phyloP scores from a whole-genome alignment of 192 early-diverging fungal species.

The Podila clonocystis region DNA sequence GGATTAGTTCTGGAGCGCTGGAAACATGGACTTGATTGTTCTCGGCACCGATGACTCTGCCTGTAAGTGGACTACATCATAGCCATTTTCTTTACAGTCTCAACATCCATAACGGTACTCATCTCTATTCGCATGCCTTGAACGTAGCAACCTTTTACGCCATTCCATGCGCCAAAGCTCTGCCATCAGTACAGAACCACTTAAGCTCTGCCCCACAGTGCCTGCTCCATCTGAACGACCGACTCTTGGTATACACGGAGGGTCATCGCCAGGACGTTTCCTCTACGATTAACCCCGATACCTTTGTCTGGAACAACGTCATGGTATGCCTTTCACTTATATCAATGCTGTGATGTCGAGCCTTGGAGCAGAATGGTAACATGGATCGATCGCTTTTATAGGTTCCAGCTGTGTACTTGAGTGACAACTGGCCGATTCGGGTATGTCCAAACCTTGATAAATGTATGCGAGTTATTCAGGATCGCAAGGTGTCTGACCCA shows the following conservation, averaged over 20 bases:
- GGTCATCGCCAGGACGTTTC: constrained; percentile 69
- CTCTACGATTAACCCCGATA: constrained; percentile 72
- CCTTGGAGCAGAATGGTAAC: not conserved
- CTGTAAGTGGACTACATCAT: constrained; percentile 52
- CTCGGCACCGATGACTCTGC: constrained; percentile 55
- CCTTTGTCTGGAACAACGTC: constrained; percentile 77
- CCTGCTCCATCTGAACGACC: constrained; percentile 74
- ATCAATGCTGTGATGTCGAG: not conserved
- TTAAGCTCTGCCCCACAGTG: constrained; percentile 52
- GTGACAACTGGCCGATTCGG: constrained; percentile 85
- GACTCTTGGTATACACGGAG: constrained; percentile 72
- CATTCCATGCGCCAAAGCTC: constrained; percentile 33
- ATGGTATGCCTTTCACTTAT: constrained; percentile 52
- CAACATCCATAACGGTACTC: constrained; percentile 54
- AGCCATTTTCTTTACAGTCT: constrained; percentile 65
- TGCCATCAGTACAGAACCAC: constrained; percentile 45
- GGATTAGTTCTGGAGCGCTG: constrained; percentile 77
- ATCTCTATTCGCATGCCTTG: not conserved
- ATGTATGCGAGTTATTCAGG: too few species aligned
- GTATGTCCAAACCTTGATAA: constrained; percentile 36
- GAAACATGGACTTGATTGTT: constrained; percentile 74
- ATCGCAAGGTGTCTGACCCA: not conserved
- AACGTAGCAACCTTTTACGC: constrained; percentile 30
- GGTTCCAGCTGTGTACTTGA: constrained; percentile 78
- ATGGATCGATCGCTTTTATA: constrained; percentile 18